These are phyloP conservation scores for Pterulicium gracile DNA, from an alignment of 1,284 basidiomycete genomes.

Conservation along the genomic window DNA sequence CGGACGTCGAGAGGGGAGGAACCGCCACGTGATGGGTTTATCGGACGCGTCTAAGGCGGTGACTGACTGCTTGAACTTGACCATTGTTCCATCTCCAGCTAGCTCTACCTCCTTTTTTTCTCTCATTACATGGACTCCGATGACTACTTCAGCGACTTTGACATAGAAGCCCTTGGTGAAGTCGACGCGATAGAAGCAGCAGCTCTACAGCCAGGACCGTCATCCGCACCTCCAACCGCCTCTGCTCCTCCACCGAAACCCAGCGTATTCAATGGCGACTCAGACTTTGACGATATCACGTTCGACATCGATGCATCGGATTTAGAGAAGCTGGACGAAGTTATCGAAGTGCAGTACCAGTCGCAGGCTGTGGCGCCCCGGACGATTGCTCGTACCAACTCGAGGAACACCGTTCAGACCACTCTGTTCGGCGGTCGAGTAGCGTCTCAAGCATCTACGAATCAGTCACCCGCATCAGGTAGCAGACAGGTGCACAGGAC, in stretches of 20 bases:
- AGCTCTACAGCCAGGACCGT: conserved; percentile 9
- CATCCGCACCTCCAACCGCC: conserved; percentile 12
- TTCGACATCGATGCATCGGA: conserved; percentile 47
- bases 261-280: conserved; percentile 23
- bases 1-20: conserved; percentile 2
- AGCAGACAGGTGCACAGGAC: conserved; percentile 26
- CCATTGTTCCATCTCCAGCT: neutral
- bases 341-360: conserved; percentile 34
- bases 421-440: conserved; percentile 54
- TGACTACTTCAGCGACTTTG: conserved; percentile 50
- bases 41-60: neutral
- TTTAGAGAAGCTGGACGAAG: conserved; percentile 38
- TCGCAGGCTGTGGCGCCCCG: neutral
- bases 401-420: conserved; percentile 35
- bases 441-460: conserved; percentile 21
- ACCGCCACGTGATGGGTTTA: neutral
- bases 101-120: conserved; percentile 5
- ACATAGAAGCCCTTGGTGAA: conserved; percentile 41
- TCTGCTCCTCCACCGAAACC: neutral
- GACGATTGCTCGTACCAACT: neutral
- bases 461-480: conserved; percentile 15
- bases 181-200: conserved; percentile 59
- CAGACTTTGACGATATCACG: conserved; percentile 40
- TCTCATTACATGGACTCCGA: conserved; percentile 49
- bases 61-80: neutral